These are phyloP conservation scores for Fraxinus platypoda DNA, from an alignment of 305 asterid genomes.

Conservation along the genomic window DNA sequence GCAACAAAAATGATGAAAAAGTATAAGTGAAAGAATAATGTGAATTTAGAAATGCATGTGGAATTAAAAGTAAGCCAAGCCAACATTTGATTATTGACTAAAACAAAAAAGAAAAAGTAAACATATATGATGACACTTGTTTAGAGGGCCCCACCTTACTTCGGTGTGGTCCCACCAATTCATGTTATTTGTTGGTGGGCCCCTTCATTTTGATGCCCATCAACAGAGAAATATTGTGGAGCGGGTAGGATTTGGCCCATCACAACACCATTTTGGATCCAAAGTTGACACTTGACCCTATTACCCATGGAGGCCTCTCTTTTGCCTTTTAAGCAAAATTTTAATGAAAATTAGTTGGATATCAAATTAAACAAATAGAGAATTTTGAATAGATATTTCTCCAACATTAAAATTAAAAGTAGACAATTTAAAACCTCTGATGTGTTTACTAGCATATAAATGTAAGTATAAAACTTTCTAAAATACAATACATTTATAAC, in stretches of 20 bases:
- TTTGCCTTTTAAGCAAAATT: not conserved
- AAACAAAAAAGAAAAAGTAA: slow-evolving; percentile 13
- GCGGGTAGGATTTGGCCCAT: slow-evolving; percentile 30
- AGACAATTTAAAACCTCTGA: not conserved
- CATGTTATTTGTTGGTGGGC: slow-evolving; percentile 24
- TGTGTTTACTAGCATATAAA: not conserved
- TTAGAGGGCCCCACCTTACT: slow-evolving; percentile 22
- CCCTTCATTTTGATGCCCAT: slow-evolving; percentile 14
- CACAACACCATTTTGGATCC: slow-evolving; percentile 35
- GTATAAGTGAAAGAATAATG: not conserved
- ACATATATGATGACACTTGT: slow-evolving; percentile 33
- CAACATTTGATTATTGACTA: slow-evolving; percentile 31
- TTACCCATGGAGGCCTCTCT: slow-evolving; percentile 10
- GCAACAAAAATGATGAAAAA: not conserved
- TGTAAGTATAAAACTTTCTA: not conserved
- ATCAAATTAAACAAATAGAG: not conserved
- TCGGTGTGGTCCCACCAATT: slow-evolving; percentile 20
- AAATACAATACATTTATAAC: not conserved
- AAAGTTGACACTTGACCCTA: slow-evolving; percentile 19
- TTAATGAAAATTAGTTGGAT: not conserved
- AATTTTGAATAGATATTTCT: not conserved
- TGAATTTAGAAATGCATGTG: not conserved
- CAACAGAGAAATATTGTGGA: slow-evolving; percentile 24
- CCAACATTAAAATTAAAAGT: not conserved
- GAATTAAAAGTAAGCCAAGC: slow-evolving; percentile 1